Evolutionary conservation across 805 yeast species (phyloP), one percentile per base, ranked within the genome.

Genomic region (Candida odintsovae): DNA sequence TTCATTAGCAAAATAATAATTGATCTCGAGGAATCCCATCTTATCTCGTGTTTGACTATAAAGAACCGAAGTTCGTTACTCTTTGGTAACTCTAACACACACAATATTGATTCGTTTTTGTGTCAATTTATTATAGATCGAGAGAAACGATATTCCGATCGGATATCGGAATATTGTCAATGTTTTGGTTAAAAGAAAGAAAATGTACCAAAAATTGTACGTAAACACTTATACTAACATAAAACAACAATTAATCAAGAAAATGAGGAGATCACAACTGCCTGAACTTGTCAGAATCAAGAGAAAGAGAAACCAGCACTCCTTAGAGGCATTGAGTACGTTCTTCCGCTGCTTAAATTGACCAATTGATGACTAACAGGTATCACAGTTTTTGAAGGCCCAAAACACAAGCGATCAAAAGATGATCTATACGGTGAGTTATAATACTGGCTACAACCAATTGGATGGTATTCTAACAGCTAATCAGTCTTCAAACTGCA

Each of bases 241-340:
- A n/a, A n/a, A 16, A 33, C 18, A 33, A 9, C 20, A 18, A 11
- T 16, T 3, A 18, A 33, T 16, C 8, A 5, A 7, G 16, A 5
- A 20, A 36, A 36, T 36, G 39, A 47, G 41, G 46, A 44, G 42
- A 11, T 42, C 49, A 40, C 31, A 41, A 6, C 40, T 60, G 12
- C 95, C 95, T 1, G 77, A 76, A 44, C 72, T 85, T 22, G 81
- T 92, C 38, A 76, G 97, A 49, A 86, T 92, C 61, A 92, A 94
- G 65, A 76, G 98, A 48, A 84, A 85, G 59, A 74, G 97, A 49
- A 82, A 80, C 44, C 94, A 89, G 57, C 97, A 88, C 54, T 96
- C 97, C 3, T 71, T 92, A 21, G 89, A 86, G 55, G 96, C 97
- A 1, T 72, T 90, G 56, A 55, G 71, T 69, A 57, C 40, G 71